Conservation (phyloP, 2,329 filamentous ascomycete genomes). For the Claviceps citrina region DNA sequence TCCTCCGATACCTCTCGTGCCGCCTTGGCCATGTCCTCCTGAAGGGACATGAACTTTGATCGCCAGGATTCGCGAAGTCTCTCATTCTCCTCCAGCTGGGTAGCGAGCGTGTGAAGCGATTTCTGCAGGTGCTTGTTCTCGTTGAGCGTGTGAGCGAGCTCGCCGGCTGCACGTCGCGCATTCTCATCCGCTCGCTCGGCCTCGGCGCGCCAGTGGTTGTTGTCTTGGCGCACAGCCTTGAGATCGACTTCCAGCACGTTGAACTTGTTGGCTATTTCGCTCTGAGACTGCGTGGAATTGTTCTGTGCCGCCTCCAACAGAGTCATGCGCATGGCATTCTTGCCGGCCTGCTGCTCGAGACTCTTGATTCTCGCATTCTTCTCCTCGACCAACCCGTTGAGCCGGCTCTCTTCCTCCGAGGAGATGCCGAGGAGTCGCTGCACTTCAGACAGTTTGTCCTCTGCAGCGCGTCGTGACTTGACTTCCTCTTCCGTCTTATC, state of each 20-base stretch:
- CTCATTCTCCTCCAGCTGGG: slow-evolving; percentile 74
- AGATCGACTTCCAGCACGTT: slow-evolving; percentile 39
- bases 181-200: slow-evolving; percentile 42
- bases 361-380: slow-evolving; percentile 50
- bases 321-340: slow-evolving; percentile 45
- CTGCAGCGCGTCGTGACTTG: slow-evolving; percentile 46
- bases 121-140: slow-evolving; percentile 61
- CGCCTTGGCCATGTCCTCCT: slow-evolving; percentile 71
- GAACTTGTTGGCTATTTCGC: slow-evolving; percentile 40
- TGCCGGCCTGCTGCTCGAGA: slow-evolving; percentile 39
- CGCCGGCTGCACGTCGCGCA: slow-evolving; percentile 32
- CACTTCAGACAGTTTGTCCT: slow-evolving; percentile 59
- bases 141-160: slow-evolving; percentile 31
- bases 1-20: slow-evolving; percentile 70
- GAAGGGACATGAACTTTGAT: slow-evolving; percentile 67
- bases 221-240: slow-evolving; percentile 38
- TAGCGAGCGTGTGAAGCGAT: slow-evolving; percentile 56
- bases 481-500: slow-evolving; percentile 49
- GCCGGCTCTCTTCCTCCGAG: slow-evolving; percentile 56
- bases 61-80: slow-evolving; percentile 73
- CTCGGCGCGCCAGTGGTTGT: slow-evolving; percentile 45
- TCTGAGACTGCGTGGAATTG: slow-evolving; percentile 36
- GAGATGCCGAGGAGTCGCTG: slow-evolving; percentile 53
- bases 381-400: slow-evolving; percentile 52
- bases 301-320: slow-evolving; percentile 53